Evolutionary conservation across 176 grass and related monocot genomes (phyloP).

Genomic region (Lolium rigidum): DNA sequence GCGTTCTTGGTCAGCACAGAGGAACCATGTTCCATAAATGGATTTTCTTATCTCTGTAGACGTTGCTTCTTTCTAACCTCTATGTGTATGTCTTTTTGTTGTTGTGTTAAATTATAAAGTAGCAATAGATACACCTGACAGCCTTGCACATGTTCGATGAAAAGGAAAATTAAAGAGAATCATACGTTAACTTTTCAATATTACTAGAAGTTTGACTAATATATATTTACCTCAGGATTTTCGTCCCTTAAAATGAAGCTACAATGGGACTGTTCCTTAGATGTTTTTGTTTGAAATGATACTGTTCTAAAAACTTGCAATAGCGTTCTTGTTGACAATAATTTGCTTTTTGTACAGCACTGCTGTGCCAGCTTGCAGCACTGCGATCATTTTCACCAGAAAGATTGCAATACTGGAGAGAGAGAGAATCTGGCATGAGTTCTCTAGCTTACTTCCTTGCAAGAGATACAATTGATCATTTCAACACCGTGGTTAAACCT

Average conservation of each 20-base stretch:
- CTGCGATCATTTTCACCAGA: constrained; percentile 77
- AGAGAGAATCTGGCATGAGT: constrained; percentile 86
- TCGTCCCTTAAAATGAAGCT: not conserved
- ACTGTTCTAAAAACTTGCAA: not conserved
- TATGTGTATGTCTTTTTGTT: not conserved
- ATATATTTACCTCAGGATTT: not conserved
- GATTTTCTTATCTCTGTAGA: not conserved
- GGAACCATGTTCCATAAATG: not conserved
- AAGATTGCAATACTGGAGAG: constrained; percentile 74
- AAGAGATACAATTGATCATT: constrained; percentile 85
- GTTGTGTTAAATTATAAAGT: not conserved
- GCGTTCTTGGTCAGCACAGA: not conserved
- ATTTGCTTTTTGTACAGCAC: constrained; percentile 52
- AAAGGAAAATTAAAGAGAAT: constrained; percentile 3
- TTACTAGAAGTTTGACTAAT: constrained; percentile 4
- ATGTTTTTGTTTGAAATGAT: not conserved
- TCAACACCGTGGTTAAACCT: constrained; percentile 67
- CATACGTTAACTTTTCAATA: not conserved
- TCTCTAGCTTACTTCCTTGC: constrained; percentile 78
- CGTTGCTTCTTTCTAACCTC: not conserved
- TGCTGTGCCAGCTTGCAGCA: constrained; percentile 74
- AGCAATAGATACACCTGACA: constrained; percentile 9
- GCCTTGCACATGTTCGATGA: not conserved
- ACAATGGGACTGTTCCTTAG: not conserved
- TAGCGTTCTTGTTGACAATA: constrained; percentile 30